Conservation (phyloP, 176 grass and related monocot genomes). For the Zoysia japonica region DNA sequence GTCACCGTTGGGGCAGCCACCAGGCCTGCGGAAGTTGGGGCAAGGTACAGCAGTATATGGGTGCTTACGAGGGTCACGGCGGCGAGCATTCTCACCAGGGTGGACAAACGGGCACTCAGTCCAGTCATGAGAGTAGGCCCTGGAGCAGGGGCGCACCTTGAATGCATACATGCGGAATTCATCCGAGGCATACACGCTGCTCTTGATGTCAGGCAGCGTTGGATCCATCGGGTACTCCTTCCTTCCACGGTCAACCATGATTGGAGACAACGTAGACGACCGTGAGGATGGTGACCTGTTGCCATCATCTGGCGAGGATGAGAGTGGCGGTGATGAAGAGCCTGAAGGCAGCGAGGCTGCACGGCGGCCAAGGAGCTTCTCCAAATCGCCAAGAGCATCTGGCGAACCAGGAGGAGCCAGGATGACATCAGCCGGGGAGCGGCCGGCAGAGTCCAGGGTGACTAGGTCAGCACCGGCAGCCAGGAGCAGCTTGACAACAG, state of each 20-base stretch:
- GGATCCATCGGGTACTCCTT: constrained; percentile 90
- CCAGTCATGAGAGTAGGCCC: constrained; percentile 92
- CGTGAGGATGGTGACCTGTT: constrained; percentile 45
- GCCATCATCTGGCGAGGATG: constrained; percentile 62
- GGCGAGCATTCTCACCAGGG: constrained; percentile 80
- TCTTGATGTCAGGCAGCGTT: constrained; percentile 83
- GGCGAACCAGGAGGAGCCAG: constrained; percentile 34
- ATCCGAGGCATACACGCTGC: constrained; percentile 70
- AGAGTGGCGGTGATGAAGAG: constrained; percentile 58
- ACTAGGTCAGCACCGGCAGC: constrained; percentile 66
- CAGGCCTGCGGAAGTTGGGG: constrained; percentile 76
- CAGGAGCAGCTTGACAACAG: no score
- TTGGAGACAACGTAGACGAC: constrained; percentile 56
- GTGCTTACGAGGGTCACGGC: constrained; percentile 76
- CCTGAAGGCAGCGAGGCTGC: constrained; percentile 37
- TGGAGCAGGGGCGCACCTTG: constrained; percentile 84
- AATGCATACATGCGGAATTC: constrained; percentile 93
- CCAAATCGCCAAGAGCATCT: constrained; percentile 38
- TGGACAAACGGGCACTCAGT: constrained; percentile 92
- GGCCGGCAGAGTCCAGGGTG: constrained; percentile 47
- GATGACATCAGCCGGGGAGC: constrained; percentile 56
- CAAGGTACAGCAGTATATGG: constrained; percentile 84
- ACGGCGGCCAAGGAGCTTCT: constrained; percentile 53
- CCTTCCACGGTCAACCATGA: constrained; percentile 57
- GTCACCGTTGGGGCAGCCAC: constrained; percentile 67